Evolutionary conservation across 1,139 yeast species (phyloP), one percentile per base, ranked within the genome.

Genomic region (Saccharomyces pastorianus): DNA sequence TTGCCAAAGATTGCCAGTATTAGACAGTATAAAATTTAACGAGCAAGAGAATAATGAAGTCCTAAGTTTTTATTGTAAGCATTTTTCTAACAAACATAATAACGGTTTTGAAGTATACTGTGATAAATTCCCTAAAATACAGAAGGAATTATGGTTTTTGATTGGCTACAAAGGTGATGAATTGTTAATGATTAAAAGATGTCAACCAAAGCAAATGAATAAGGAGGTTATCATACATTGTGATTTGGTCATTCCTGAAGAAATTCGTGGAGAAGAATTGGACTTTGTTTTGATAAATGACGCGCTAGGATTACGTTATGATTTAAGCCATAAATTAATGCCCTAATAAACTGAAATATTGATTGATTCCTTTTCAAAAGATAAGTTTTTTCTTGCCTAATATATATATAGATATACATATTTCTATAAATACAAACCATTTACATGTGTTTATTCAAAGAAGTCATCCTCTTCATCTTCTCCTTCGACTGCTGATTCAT

Each of bases 81-180:
- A 85, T 67, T 73, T 73, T 34, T 83, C 82, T 58, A 68, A 65
- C 23, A 83, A 87, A 11, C 71, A 77, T 55, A 82, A 78, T 59
- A 71, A 73, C 4, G 88, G 83, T 54, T 87, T 81, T 71, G 81
- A 80, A 58, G 81, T 88, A 57, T 82, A 84, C 64, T 77, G 91
- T 58, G 95, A 95, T 2, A 82, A 80, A 61, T 93, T 88, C 72
- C 96, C 96, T 49, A 91, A 93, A 69, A 76, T 85, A 1, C 99
- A 95, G 71, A 85, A 91, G 63, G 99, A 93, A 68, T 83, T 95
- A 0, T 95, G 99, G 99, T 88, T 93, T 69, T 78, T 85, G 8
- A 79, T 91, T 51, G 71, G 85, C 7, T 79, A 82, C 61, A 79
- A 82, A 63, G 67, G 67, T 9, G 63, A 68, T 2, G 88, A 84